Conservation (phyloP, 805 yeast genomes). For the Diddensiella santjacobensis region DNA sequence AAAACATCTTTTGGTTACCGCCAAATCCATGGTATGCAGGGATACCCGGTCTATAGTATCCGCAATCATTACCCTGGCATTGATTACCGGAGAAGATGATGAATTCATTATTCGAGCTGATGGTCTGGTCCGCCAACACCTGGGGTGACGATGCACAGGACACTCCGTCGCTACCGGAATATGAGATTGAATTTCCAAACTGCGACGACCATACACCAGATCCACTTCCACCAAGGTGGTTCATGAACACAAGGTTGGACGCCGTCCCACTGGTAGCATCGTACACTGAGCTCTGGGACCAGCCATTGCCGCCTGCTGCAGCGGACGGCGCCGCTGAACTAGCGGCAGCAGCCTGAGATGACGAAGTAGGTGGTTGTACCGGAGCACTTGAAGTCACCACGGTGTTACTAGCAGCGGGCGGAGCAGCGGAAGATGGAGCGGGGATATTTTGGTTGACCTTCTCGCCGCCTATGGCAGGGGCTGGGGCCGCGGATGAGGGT, state of each 20-base stretch:
- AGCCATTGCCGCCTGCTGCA: constrained; percentile 81
- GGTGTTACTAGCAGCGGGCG: constrained; percentile 23
- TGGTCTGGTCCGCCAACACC: constrained; percentile 62
- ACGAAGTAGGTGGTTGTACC: constrained; percentile 16
- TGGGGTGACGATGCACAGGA: constrained; percentile 67
- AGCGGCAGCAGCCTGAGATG: constrained; percentile 65
- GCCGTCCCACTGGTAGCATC: constrained; percentile 60
- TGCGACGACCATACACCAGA: constrained; percentile 85
- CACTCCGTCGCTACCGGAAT: constrained; percentile 71
- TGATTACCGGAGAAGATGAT: constrained; percentile 63
- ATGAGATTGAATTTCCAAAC: constrained; percentile 92
- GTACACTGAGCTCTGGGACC: constrained; percentile 77
- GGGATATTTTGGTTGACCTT: constrained; percentile 5
- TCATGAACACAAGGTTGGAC: constrained; percentile 73
- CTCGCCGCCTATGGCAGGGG: constrained; percentile 23
- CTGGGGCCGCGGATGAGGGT: constrained; percentile 27
- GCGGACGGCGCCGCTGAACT: constrained; percentile 54
- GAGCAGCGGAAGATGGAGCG: constrained; percentile 2
- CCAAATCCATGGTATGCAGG: constrained; percentile 95
- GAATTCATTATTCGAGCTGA: constrained; percentile 73
- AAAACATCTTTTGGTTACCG: constrained; percentile 79
- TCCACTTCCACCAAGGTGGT: constrained; percentile 83
- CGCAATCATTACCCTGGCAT: constrained; percentile 56
- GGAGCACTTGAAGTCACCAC: constrained; percentile 23
- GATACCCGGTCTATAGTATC: constrained; percentile 76